Conservation (phyloP, 1,284 basidiomycete genomes). For the Moesziomyces antarcticus region DNA sequence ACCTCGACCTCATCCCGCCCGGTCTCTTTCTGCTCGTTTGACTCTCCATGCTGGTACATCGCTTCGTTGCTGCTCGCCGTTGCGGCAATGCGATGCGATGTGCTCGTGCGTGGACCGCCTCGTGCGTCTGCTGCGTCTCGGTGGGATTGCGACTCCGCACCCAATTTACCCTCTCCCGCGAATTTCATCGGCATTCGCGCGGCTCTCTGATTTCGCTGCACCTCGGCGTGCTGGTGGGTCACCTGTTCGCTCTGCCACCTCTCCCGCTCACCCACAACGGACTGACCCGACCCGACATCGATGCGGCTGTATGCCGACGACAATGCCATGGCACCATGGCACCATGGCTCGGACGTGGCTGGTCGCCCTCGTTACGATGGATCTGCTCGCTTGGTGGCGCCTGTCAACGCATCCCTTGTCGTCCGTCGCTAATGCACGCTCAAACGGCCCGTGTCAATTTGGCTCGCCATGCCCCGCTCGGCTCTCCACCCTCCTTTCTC, state of each 20-base stretch:
- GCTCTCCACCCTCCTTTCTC: not conserved
- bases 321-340: not conserved
- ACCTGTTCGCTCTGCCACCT: too few relatives aligned
- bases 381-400: not conserved
- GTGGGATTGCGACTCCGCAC: constrained; percentile 12
- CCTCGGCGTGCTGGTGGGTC: not conserved
- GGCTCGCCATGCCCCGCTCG: not conserved
- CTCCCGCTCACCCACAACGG: too few relatives aligned
- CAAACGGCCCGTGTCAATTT: not conserved
- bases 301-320: too few relatives aligned
- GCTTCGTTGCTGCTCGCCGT: not conserved
- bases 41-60: not conserved
- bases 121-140: not conserved
- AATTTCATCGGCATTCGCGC: not conserved
- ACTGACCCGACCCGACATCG: too few relatives aligned
- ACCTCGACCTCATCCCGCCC: too few relatives aligned
- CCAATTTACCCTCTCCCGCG: constrained; percentile 8
- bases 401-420: not conserved
- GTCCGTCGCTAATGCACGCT: not conserved
- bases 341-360: too few relatives aligned
- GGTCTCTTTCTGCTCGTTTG: too few relatives aligned
- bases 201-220: not conserved
- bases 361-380: too few relatives aligned
- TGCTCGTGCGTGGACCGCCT: too few relatives aligned
- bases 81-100: not conserved